Conservation (phyloP, 805 yeast genomes). For the Cyberlindnera meyerae region DNA sequence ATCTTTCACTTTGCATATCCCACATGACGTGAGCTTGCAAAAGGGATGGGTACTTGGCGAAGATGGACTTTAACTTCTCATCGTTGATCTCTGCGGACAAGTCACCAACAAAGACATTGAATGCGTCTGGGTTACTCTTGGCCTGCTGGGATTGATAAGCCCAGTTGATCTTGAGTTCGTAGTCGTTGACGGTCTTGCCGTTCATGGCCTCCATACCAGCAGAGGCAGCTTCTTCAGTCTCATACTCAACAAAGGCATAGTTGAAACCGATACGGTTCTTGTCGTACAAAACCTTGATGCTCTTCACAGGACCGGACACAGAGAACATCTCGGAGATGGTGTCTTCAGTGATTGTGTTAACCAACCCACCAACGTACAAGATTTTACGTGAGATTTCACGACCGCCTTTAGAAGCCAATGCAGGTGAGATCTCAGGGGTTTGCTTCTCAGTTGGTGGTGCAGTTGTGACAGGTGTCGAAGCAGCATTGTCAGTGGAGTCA, state of each 20-base stretch:
- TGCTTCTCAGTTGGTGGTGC: background rate
- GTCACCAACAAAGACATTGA: constrained; percentile 82
- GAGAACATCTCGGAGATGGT: constrained; percentile 57
- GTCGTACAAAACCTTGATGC: constrained; percentile 69
- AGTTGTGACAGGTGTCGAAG: background rate
- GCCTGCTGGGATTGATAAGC: constrained; percentile 80
- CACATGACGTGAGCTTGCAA: constrained; percentile 92
- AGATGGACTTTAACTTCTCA: constrained; percentile 56
- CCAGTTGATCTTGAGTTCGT: constrained; percentile 65
- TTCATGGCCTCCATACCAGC: constrained; percentile 51
- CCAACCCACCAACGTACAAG: constrained; percentile 73
- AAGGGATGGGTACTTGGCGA: constrained; percentile 52
- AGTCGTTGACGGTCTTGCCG: constrained; percentile 51
- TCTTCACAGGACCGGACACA: constrained; percentile 53
- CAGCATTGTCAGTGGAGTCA: background rate
- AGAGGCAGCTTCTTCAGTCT: constrained; percentile 51
- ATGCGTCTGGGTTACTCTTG: constrained; percentile 45
- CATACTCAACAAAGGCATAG: constrained; percentile 81
- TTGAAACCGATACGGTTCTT: constrained; percentile 69
- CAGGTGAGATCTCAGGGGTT: constrained; percentile 40
- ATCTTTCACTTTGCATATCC: constrained; percentile 93
- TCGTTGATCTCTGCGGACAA: constrained; percentile 79
- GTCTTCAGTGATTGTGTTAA: constrained; percentile 60
- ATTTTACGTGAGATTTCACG: constrained; percentile 71
- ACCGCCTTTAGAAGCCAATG: constrained; percentile 77